Evolutionary conservation across 441 rosid species (phyloP).

Genomic region (Mallotus japonicus): DNA sequence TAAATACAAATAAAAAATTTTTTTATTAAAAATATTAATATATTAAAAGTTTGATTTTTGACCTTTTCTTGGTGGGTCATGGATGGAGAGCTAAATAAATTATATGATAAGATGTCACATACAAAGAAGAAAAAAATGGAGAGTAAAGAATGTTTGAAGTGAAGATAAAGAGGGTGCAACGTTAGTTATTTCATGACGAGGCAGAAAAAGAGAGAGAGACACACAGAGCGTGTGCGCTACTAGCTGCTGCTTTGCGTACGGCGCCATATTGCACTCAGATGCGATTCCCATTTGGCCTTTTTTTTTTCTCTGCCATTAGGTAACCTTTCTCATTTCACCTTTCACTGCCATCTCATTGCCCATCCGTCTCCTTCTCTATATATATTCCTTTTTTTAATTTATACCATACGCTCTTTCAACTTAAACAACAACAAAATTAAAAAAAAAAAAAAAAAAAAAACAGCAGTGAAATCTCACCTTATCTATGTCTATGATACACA

Average conservation of each 20-base stretch:
- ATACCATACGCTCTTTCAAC: constrained; percentile 10
- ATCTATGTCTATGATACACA: background rate
- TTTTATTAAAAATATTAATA: no score
- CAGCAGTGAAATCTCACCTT: constrained; percentile 7
- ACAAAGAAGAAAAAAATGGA: background rate
- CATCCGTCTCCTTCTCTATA: constrained; percentile 11
- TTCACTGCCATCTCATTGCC: constrained; percentile 3
- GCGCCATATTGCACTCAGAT: constrained; percentile 2
- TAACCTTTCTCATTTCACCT: background rate
- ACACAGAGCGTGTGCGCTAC: background rate
- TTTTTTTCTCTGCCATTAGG: background rate
- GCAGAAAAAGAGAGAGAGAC: background rate
- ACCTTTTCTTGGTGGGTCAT: no score
- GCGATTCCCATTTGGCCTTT: constrained; percentile 3
- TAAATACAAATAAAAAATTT: no score
- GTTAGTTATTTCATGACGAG: constrained; percentile 35
- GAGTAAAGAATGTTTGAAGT: constrained; percentile 9
- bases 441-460: background rate
- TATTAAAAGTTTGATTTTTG: no score
- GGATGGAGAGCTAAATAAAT: no score
- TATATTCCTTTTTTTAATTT: background rate
- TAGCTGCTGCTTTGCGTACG: constrained; percentile 6
- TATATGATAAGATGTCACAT: background rate
- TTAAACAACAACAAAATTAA: background rate
- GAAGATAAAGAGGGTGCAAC: constrained; percentile 12